phyloP scores from a whole-genome alignment of 768 basidiomycete species.

The Boletus huronensis region DNA sequence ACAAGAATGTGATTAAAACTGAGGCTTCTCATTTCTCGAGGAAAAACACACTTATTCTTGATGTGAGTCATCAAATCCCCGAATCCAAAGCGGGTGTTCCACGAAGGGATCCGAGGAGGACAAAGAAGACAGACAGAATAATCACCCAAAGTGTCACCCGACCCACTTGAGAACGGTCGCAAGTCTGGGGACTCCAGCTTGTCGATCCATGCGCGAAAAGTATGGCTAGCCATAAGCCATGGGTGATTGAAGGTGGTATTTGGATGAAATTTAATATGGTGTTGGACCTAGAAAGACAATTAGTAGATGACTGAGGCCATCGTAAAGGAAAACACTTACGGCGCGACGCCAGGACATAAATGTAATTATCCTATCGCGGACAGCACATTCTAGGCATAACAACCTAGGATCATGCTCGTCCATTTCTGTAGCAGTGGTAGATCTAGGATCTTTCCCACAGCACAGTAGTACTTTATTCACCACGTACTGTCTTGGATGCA shows the following conservation, averaged over 20 bases:
- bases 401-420: conserved; percentile 19
- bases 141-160: conserved; percentile 7
- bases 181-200: background rate
- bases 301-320: background rate
- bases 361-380: conserved; percentile 1
- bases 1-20: background rate
- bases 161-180: background rate
- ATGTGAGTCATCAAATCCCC: conserved; percentile 18
- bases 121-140: conserved; percentile 26
- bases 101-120: conserved; percentile 28
- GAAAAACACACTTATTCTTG: conserved; percentile 14
- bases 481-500: conserved; percentile 17
- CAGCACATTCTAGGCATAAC: conserved; percentile 17
- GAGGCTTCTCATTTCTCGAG: background rate
- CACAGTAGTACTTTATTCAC: conserved; percentile 15
- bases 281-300: conserved; percentile 17
- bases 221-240: conserved; percentile 7
- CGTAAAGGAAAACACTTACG: conserved; percentile 6
- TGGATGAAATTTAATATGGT: conserved; percentile 14
- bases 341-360: conserved; percentile 26
- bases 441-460: conserved; percentile 25
- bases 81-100: conserved; percentile 20
- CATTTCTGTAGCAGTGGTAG: conserved; percentile 25
- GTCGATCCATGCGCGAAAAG: background rate
- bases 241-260: background rate